Percentiles rank a stretch among this genome's conserved stretches.
These are phyloP conservation scores for Piloderma croceum DNA, from an alignment of 768 basidiomycete genomes.

Conservation along the genomic window DNA sequence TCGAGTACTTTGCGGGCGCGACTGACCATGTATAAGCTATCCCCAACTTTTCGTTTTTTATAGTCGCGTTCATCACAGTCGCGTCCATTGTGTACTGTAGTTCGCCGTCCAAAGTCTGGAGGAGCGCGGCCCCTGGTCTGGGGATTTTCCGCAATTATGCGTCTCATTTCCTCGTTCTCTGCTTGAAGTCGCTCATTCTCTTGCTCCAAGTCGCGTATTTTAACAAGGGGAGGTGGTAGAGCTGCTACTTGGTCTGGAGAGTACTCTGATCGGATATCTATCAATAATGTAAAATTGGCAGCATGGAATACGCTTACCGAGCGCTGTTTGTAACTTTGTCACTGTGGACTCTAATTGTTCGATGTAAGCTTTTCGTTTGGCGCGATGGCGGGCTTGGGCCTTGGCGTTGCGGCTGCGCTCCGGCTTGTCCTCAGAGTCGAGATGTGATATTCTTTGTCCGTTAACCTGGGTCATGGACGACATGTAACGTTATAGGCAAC, in stretches of 20 bases:
- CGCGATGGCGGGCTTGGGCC: slow-evolving; percentile 85
- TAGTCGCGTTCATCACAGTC: slow-evolving; percentile 55
- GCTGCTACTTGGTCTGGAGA: slow-evolving; percentile 71
- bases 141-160: slow-evolving; percentile 54
- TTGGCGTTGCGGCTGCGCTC: slow-evolving; percentile 83
- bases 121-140: slow-evolving; percentile 36
- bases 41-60: slow-evolving; percentile 53
- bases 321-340: slow-evolving; percentile 72
- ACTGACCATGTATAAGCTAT: slow-evolving; percentile 48
- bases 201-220: slow-evolving; percentile 79
- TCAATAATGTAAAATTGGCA: no score
- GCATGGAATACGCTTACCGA: no score
- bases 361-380: slow-evolving; percentile 90
- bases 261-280: no score
- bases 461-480: slow-evolving; percentile 54
- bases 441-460: no score
- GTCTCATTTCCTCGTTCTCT: slow-evolving; percentile 72
- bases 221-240: slow-evolving; percentile 64
- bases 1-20: background rate
- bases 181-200: slow-evolving; percentile 67
- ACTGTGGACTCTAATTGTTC: slow-evolving; percentile 87
- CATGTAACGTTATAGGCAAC: slow-evolving; percentile 47
- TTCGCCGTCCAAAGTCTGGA: slow-evolving; percentile 41
- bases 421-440: slow-evolving; percentile 53
- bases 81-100: slow-evolving; percentile 40